Evolutionary conservation across 1,139 yeast species (phyloP).

Genomic region (Lizanozyma gosingica): DNA sequence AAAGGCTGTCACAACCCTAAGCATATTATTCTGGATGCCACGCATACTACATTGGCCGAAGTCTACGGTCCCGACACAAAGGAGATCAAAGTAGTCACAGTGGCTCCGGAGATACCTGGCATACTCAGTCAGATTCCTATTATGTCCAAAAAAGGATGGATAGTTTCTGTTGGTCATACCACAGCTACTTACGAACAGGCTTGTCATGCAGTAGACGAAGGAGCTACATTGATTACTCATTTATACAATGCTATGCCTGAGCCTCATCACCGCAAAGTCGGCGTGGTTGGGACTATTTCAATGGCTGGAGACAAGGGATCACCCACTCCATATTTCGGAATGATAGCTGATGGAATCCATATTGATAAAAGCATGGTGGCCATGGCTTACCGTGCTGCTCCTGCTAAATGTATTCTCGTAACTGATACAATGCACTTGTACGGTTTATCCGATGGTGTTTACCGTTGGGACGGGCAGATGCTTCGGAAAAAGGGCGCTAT

Average conservation of each 20-base stretch:
- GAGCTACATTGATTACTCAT: slow-evolving; percentile 57
- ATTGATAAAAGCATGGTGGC: slow-evolving; percentile 51
- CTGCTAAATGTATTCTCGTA: slow-evolving; percentile 48
- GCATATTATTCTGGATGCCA: slow-evolving; percentile 41
- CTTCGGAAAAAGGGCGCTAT: slow-evolving; percentile 43
- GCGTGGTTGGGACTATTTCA: slow-evolving; percentile 45
- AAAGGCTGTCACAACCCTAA: slow-evolving; percentile 59
- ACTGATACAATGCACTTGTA: slow-evolving; percentile 56
- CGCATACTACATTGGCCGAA: slow-evolving; percentile 28
- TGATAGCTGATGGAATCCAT: slow-evolving; percentile 57
- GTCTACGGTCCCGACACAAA: slow-evolving; percentile 41
- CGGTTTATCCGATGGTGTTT: slow-evolving; percentile 43
- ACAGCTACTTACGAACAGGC: slow-evolving; percentile 42
- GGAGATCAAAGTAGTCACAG: slow-evolving; percentile 46
- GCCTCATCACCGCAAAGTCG: slow-evolving; percentile 56
- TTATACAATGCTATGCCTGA: slow-evolving; percentile 63
- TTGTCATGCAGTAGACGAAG: slow-evolving; percentile 39
- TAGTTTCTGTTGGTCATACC: slow-evolving; percentile 53
- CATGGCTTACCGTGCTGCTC: slow-evolving; percentile 45
- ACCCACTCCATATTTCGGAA: slow-evolving; percentile 43
- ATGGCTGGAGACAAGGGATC: slow-evolving; percentile 10
- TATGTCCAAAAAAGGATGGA: slow-evolving; percentile 25
- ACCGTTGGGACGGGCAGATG: slow-evolving; percentile 40
- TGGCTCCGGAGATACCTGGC: slow-evolving; percentile 56
- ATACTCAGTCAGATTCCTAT: slow-evolving; percentile 40